A percentile compares a stretch with the other conserved stretches of the same genome.
Conservation (phyloP, 2,329 filamentous ascomycete genomes). For the Rhinocladiella similis region DNA sequence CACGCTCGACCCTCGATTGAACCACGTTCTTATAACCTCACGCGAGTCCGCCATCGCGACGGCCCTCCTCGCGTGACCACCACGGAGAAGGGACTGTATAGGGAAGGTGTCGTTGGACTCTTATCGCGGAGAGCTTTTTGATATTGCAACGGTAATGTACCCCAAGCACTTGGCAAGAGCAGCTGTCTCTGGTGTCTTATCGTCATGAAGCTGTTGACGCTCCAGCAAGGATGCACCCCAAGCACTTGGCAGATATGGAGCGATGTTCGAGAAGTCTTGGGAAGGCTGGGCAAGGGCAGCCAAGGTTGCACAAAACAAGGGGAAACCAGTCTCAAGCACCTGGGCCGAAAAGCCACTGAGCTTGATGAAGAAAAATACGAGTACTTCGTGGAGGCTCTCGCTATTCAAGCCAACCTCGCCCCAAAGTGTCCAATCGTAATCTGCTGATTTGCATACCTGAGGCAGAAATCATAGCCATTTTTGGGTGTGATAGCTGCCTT, state of each 20-base stretch:
- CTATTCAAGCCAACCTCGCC: too few relatives aligned
- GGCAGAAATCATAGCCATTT: too few relatives aligned
- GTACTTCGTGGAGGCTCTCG: too few relatives aligned
- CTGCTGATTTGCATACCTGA: too few relatives aligned
- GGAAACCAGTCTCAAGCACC: too few relatives aligned
- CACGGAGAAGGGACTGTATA: slow-evolving; percentile 12
- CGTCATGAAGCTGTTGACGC: background rate
- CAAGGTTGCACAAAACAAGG: too few relatives aligned
- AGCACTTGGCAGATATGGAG: slow-evolving; percentile 17
- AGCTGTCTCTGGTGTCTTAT: slow-evolving; percentile 10
- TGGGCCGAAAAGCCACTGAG: too few relatives aligned
- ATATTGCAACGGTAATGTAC: slow-evolving; percentile 1
- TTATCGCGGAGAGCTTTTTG: background rate
- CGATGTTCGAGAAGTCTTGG: slow-evolving; percentile 3
- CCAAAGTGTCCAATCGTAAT: too few relatives aligned
- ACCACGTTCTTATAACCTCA: slow-evolving; percentile 7
- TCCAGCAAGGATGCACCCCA: slow-evolving; percentile 4
- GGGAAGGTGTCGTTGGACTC: slow-evolving; percentile 18
- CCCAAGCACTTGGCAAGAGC: slow-evolving; percentile 20
- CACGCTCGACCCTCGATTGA: background rate
- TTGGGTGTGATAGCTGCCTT: too few relatives aligned
- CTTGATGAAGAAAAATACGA: too few relatives aligned
- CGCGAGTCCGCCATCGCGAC: background rate
- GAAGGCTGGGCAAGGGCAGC: background rate
- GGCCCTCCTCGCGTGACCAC: background rate